A percentile compares a stretch with the other conserved stretches of the same genome.
phyloP scores from a whole-genome alignment of 2,329 filamentous ascomycete genomes.

The Cordyceps sp. region DNA sequence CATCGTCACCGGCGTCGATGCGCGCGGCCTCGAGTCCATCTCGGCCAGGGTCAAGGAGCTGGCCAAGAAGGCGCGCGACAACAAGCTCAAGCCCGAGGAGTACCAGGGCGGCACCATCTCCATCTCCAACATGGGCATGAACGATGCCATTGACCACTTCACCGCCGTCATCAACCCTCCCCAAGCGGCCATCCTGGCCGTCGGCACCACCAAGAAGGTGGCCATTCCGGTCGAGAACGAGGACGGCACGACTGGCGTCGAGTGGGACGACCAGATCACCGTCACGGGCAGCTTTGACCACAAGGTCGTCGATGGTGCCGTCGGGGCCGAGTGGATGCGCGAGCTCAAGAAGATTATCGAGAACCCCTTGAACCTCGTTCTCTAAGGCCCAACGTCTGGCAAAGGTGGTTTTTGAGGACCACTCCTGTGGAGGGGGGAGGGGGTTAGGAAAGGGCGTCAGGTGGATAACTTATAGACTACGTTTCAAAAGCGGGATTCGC shows the following conservation, averaged over 20 bases:
- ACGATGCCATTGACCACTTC: conserved; percentile 87
- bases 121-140: conserved; percentile 99
- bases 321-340: conserved; percentile 90
- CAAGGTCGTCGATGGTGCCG: conserved; percentile 93
- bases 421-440: background rate
- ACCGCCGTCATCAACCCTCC: conserved; percentile 98
- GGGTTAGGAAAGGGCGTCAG: too few relatives aligned
- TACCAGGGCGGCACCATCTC: conserved; percentile 98
- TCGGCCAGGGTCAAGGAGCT: conserved; percentile 87
- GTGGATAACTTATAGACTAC: too few relatives aligned
- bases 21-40: conserved; percentile 75
- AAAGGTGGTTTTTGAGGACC: background rate
- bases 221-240: conserved; percentile 73
- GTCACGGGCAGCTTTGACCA: conserved; percentile 96
- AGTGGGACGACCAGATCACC: conserved; percentile 95
- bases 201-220: conserved; percentile 92
- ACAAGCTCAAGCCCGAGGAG: conserved; percentile 98
- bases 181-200: conserved; percentile 85
- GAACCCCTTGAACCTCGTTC: conserved; percentile 87
- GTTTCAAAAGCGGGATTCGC: too few relatives aligned
- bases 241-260: conserved; percentile 56
- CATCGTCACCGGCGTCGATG: conserved; percentile 81
- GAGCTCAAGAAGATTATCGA: conserved; percentile 96
- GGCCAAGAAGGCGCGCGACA: conserved; percentile 86
- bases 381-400: conserved; percentile 39